Conservation (phyloP, 139 green algal genomes). For the Auxenochlorella protothecoides region DNA sequence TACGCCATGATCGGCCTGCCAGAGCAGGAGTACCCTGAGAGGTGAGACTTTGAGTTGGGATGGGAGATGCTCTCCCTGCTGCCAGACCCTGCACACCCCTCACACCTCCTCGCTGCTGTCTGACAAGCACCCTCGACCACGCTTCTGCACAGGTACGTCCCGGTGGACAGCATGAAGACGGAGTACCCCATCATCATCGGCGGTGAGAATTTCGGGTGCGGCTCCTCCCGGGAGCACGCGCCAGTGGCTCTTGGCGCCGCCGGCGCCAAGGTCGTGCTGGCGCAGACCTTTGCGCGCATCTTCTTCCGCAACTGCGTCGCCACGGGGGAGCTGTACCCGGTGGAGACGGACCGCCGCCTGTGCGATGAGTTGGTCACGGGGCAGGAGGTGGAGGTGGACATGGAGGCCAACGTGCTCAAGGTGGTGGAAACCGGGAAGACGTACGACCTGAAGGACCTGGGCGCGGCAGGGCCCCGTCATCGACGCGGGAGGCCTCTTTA, state of each 20-base stretch:
- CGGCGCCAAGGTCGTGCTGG: constrained; percentile 62
- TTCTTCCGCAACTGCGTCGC: constrained; percentile 96
- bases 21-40: constrained; percentile 50
- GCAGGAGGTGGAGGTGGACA: constrained; percentile 80
- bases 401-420: constrained; percentile 75
- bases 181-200: constrained; percentile 85
- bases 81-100: not conserved
- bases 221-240: constrained; percentile 85
- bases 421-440: constrained; percentile 66
- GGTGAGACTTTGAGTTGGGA: no score
- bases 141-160: constrained; percentile 41
- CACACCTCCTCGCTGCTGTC: not conserved
- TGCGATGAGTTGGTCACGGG: constrained; percentile 76
- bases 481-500: constrained; percentile 17
- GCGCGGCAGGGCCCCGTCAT: constrained; percentile 31
- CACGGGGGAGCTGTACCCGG: constrained; percentile 86
- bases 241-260: constrained; percentile 79
- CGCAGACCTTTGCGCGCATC: constrained; percentile 88
- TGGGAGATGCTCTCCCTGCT: no score
- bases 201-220: constrained; percentile 90
- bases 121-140: not conserved
- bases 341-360: constrained; percentile 65
- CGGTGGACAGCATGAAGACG: constrained; percentile 80
- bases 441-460: constrained; percentile 67
- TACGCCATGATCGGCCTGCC: constrained; percentile 86